Conservation (phyloP, 129 eudicot species). For the Centaurea solstitialis region DNA sequence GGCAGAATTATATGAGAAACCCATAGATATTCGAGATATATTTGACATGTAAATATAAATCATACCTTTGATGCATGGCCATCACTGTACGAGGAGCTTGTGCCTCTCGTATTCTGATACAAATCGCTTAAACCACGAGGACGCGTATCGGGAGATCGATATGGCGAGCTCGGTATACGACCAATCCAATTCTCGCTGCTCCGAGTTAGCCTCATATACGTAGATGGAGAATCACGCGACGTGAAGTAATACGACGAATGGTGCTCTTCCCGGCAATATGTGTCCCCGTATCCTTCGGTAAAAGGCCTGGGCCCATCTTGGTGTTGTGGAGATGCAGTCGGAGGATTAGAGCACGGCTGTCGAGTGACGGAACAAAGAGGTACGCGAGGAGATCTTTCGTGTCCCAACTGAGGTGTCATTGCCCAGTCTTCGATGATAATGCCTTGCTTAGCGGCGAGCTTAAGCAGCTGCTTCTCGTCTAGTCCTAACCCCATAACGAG, state of each 20-base stretch:
- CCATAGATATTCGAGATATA: background rate
- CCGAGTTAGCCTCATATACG: slow-evolving; percentile 27
- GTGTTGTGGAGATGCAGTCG: slow-evolving; percentile 39
- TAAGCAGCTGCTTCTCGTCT: slow-evolving; percentile 61
- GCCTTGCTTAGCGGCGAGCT: slow-evolving; percentile 78
- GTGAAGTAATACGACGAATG: slow-evolving; percentile 56
- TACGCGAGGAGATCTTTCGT: slow-evolving; percentile 35
- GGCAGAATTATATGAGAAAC: background rate
- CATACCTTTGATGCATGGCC: slow-evolving; percentile 37
- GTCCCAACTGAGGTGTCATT: slow-evolving; percentile 37
- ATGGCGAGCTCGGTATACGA: slow-evolving; percentile 22
- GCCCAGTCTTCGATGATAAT: slow-evolving; percentile 74
- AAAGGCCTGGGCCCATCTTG: slow-evolving; percentile 34
- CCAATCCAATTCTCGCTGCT: slow-evolving; percentile 37
- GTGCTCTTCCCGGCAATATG: slow-evolving; percentile 67
- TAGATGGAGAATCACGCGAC: slow-evolving; percentile 48
- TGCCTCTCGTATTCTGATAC: slow-evolving; percentile 14
- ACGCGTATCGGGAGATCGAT: slow-evolving; percentile 22
- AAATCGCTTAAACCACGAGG: slow-evolving; percentile 16
- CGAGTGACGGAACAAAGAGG: slow-evolving; percentile 23
- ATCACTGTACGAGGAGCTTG: slow-evolving; percentile 27
- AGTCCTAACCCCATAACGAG: slow-evolving; percentile 73
- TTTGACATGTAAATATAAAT: background rate
- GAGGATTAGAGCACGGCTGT: slow-evolving; percentile 25
- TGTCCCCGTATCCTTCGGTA: slow-evolving; percentile 29